Evolutionary conservation across 331 rosid species (phyloP), one percentile per base, ranked within the genome.

Genomic region (Pyracantha coccinea): DNA sequence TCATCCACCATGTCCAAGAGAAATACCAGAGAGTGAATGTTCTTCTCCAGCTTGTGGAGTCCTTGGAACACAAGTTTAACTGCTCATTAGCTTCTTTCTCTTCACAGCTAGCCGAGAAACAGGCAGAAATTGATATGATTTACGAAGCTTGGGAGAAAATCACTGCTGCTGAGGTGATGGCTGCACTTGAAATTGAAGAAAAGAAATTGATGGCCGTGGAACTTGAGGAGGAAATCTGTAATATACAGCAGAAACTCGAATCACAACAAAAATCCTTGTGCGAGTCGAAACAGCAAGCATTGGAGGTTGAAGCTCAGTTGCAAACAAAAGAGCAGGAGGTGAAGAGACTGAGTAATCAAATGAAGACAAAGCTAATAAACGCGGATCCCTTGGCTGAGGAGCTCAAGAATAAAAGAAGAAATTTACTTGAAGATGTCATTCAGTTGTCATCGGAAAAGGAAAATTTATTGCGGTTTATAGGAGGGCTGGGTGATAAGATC

Each of bases 171-270:
- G 88, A 90, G 82, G 52, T 86, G 81, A 69, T 86, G 75, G 89
- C 95, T 63, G 77, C 78, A 14, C 60, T 83, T 53, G 93, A 90
- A 83, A 81, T 76, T 52, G 95, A 90, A 81, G 96, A 87, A 82
- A 90, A 87, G 75, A 90, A 90, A 74, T 77, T 86, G 75, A 84
- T 86, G 88, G 52, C 86, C 47, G 65, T 7, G 63, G 91, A 90
- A 79, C 93, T 92, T 38, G 96, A 92, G 75, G 89, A 82, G 21
- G 85, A 89, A 62, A 74, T 89, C 65, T 71, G 52, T 41, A 75
- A 73, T 16, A 77, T 92, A 59, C 85, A 88, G 80, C 73, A 81
- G 76, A 86, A 86, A 74, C 69, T 90, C 57, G 83, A 92, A 66
- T 35, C 78, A 19, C 88, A 87, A 53, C 88, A 84, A 61, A 77